Base-by-base conservation (phyloP, 2,329 filamentous ascomycete genomes). In the Aspergillus flavus region DNA sequence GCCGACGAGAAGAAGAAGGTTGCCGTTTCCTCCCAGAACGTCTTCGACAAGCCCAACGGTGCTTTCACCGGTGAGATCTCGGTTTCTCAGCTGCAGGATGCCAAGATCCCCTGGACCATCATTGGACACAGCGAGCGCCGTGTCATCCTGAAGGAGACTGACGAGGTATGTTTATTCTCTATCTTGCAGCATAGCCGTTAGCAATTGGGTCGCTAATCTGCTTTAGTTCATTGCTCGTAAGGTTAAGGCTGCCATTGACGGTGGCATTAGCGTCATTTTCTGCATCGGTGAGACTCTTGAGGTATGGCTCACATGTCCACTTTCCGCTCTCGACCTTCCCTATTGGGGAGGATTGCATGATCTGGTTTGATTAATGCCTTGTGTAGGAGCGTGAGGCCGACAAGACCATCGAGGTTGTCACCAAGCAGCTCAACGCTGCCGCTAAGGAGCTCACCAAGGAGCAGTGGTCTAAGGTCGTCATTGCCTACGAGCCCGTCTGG, bases 401-500 rank as follows among this genome's bases (percentile, higher is more conserved):
- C 79, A 89, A 92, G 85, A 98, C 94, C 68, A 90, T 96, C 75
- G 88, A 92, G 19, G 78, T 82, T 43, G 80, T 82, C 55, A 95
- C 91, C 72, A 83, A 82, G 70, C 95, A 99, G 86, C 87, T 99
- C 73, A 86, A 88, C 68, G 93, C 93, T 69, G 92, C 94, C 69
- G 87, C 87, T 61, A 89, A 93, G 79, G 81, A 83, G 73, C 76
- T 84, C 66, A 76, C 72, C 70, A 85, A 91, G 84, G 83, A 87
- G 73, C 92, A 97, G 84, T 99, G 95, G 95, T 87, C 85, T 76
- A 95, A 95, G 85, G 87, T 99, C 69, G 95, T 99, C 78, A 87
- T 99, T 75, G 95, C 95, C 76, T 99, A 99, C 83, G 95, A 99
- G 87, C 95, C 95, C 76, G 96, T 99, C 85, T 99, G 95, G 94